phyloP scores from a whole-genome alignment of 2,329 filamentous ascomycete genomes.

The Thelonectria blattea region DNA sequence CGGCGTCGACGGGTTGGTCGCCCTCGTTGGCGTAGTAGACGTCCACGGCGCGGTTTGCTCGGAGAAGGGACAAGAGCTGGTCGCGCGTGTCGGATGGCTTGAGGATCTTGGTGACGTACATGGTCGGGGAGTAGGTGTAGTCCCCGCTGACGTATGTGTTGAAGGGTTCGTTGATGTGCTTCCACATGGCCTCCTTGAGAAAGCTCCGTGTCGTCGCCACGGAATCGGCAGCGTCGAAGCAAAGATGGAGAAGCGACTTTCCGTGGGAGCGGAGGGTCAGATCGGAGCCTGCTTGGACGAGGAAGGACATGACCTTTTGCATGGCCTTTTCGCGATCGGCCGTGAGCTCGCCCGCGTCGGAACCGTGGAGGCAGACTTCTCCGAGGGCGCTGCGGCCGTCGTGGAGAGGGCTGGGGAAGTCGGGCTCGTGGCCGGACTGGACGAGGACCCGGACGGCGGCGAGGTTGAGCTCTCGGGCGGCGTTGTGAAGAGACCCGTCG shows the following conservation, averaged over 20 bases:
- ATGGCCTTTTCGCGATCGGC: conserved; percentile 58
- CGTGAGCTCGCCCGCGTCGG: conserved; percentile 52
- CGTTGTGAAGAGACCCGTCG: conserved; percentile 71
- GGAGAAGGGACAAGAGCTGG: conserved; percentile 55
- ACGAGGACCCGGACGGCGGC: conserved; percentile 62
- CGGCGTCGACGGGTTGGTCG: conserved; percentile 58
- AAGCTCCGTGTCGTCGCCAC: conserved; percentile 62
- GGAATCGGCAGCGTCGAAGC: conserved; percentile 63
- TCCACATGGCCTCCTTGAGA: conserved; percentile 69
- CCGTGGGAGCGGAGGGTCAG: conserved; percentile 60
- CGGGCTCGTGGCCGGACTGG: conserved; percentile 65
- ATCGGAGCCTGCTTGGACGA: conserved; percentile 64
- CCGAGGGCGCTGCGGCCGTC: conserved; percentile 67
- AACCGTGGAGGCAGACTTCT: conserved; percentile 65
- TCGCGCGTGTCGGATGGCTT: conserved; percentile 46
- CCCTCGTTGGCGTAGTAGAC: conserved; percentile 61
- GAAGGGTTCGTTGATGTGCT: conserved; percentile 65
- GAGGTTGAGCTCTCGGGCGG: conserved; percentile 64
- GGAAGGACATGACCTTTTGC: conserved; percentile 61
- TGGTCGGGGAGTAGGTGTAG: conserved; percentile 68
- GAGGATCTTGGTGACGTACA: conserved; percentile 61
- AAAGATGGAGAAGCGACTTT: conserved; percentile 65
- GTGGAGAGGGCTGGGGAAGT: conserved; percentile 69
- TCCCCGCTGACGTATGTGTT: conserved; percentile 60
- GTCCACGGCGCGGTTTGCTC: conserved; percentile 58